Conservation (phyloP, 2,329 filamentous ascomycete genomes). For the Hymenoscyphus salicellus region DNA sequence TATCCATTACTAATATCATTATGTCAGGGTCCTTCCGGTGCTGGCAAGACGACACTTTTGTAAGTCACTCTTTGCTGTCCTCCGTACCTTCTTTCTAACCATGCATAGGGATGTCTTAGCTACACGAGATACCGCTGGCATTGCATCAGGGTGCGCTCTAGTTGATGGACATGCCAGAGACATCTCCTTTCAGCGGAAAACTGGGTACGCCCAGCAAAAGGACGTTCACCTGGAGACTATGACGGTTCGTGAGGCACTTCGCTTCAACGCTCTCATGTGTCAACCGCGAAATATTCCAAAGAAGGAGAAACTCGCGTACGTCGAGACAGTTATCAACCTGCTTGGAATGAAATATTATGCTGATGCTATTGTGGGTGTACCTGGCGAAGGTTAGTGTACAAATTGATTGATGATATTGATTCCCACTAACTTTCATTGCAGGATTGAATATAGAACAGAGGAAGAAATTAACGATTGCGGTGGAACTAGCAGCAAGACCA, state of each 20-base stretch:
- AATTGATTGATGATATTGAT: neutral
- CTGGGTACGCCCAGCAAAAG: slow-evolving; percentile 86
- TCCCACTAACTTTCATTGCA: neutral
- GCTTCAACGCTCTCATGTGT: slow-evolving; percentile 78
- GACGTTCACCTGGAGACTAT: slow-evolving; percentile 80
- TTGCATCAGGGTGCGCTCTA: slow-evolving; percentile 82
- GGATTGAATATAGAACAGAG: slow-evolving; percentile 64
- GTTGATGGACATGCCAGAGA: slow-evolving; percentile 64
- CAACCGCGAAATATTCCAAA: slow-evolving; percentile 70
- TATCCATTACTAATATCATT: neutral
- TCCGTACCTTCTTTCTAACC: neutral
- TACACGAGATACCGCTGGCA: slow-evolving; percentile 80
- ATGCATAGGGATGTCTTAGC: slow-evolving; percentile 65
- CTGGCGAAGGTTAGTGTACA: slow-evolving; percentile 62
- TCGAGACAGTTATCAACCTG: slow-evolving; percentile 68
- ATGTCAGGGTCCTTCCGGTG: slow-evolving; percentile 48
- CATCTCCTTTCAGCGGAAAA: slow-evolving; percentile 82
- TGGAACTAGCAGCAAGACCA: slow-evolving; percentile 88
- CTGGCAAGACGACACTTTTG: slow-evolving; percentile 84
- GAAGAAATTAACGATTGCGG: slow-evolving; percentile 82
- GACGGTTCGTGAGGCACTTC: slow-evolving; percentile 82
- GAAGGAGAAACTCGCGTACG: slow-evolving; percentile 80
- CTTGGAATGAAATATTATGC: slow-evolving; percentile 85
- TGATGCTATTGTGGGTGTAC: slow-evolving; percentile 86
- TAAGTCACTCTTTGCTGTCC: neutral